These are phyloP conservation scores for Hirsutella minnesotensis DNA, from an alignment of 2,329 filamentous ascomycete genomes.

Conservation along the genomic window DNA sequence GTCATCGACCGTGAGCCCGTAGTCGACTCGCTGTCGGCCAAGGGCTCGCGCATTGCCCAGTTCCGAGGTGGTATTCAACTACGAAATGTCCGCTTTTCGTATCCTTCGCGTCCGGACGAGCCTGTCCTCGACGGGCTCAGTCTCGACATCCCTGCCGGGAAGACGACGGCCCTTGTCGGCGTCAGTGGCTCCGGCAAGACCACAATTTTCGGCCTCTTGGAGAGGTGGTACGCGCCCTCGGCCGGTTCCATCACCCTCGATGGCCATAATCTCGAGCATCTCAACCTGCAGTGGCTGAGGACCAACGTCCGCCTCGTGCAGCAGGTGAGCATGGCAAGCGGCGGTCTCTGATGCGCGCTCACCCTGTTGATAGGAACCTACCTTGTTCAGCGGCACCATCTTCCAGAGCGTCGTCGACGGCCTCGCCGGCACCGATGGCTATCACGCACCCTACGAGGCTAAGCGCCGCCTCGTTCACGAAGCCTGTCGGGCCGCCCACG, in stretches of 20 bases:
- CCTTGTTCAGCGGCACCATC: conserved; percentile 39
- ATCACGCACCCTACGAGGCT: conserved; percentile 26
- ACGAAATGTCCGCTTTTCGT: conserved; percentile 36
- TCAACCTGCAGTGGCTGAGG: conserved; percentile 41
- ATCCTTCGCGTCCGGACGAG: conserved; percentile 42
- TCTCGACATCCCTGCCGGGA: conserved; percentile 30
- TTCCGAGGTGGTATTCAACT: conserved; percentile 35
- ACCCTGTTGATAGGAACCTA: too few relatives aligned
- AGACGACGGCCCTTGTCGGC: conserved; percentile 44
- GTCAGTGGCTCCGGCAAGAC: conserved; percentile 47
- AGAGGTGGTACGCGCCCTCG: conserved; percentile 45
- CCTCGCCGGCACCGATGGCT: conserved; percentile 24
- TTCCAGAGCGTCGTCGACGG: conserved; percentile 41
- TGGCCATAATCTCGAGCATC: conserved; percentile 24
- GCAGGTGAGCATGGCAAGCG: too few relatives aligned
- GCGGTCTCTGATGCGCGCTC: too few relatives aligned
- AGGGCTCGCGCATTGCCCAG: conserved; percentile 16
- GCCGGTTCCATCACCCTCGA: conserved; percentile 33
- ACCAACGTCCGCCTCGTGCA: conserved; percentile 41
- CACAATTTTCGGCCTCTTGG: conserved; percentile 43
- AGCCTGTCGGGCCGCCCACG: conserved; percentile 37
- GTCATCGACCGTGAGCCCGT: conserved; percentile 31
- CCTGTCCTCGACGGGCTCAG: conserved; percentile 29
- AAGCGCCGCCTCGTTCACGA: conserved; percentile 30
- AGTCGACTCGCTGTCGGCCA: conserved; percentile 29